Evolutionary conservation across 768 basidiomycete genomes (phyloP), one percentile per base, ranked within the genome.

Genomic region (Boletus sensibilis): DNA sequence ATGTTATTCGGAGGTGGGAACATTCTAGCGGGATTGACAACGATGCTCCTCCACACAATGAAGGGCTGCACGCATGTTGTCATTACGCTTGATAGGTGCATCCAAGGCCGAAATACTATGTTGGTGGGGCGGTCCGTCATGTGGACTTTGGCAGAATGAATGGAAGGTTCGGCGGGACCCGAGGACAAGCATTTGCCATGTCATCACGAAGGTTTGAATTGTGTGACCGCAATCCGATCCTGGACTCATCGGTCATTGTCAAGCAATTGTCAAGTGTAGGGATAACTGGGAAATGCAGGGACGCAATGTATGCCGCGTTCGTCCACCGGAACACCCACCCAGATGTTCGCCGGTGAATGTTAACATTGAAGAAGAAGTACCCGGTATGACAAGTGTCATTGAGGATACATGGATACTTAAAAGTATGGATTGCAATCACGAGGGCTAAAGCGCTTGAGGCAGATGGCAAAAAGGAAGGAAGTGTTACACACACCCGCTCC

Each of bases 401-500:
- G 49, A 45, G 41, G 35, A 50, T 59, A 71, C 68, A 64, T 50
- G 58, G 50, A 57, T 60, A n/a, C n/a, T n/a, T n/a, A 51, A 43
- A 52, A 58, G 52, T 52, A 72, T 69, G 62, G 43, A 49, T 55
- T 52, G 68, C 63, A 65, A 69, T 68, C 67, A 64, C 67, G 52
- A 43, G 34, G 63, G 55, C 55, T 38, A 29, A 38, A 44, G 25
- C 34, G 35, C 56, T 56, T 23, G 59, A 23, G 43, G 46, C 38
- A 37, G 51, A 55, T 58, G 67, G n/a, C 58, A 57, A 35, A 54
- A 7, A 34, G 18, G 25, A 10, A n/a, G 27, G 41, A 52, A n/a
- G n/a, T n/a, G n/a, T n/a, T n/a, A n/a, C n/a, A n/a, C n/a, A n/a
- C n/a, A n/a, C n/a, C n/a, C n/a, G n/a, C n/a, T n/a, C n/a, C n/a